Percentiles rank a stretch among this genome's conserved stretches.
These are phyloP conservation scores for Epithemia pelagica DNA, from an alignment of 108 stramenopile species.

Conservation along the genomic window DNA sequence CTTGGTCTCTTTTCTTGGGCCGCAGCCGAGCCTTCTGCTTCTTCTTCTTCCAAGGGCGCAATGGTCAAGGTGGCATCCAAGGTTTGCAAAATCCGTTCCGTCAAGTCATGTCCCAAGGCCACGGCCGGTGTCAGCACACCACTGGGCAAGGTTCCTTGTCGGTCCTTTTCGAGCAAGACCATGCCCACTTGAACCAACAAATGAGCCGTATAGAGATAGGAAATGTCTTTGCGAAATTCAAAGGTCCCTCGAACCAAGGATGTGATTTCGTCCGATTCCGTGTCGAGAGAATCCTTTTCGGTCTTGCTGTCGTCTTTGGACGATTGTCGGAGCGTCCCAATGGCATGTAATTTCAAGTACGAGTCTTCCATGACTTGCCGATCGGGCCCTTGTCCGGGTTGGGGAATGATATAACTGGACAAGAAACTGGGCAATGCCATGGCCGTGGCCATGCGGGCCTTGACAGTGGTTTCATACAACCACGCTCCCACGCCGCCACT, in stretches of 20 bases:
- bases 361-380: constrained; percentile 28
- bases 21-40: no score
- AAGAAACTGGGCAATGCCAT: constrained; percentile 15
- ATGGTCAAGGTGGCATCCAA: constrained; percentile 21
- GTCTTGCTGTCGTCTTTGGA: neutral
- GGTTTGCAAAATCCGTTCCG: constrained; percentile 22
- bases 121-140: constrained; percentile 29
- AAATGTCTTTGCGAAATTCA: constrained; percentile 24
- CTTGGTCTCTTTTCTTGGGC: no score
- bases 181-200: constrained; percentile 26
- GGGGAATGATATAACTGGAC: constrained; percentile 12
- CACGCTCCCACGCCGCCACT: constrained; percentile 7
- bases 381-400: constrained; percentile 25
- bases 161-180: constrained; percentile 11
- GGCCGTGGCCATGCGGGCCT: constrained; percentile 13
- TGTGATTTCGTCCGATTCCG: neutral
- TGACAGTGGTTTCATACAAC: constrained; percentile 3
- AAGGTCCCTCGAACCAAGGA: constrained; percentile 10
- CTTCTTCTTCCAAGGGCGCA: neutral
- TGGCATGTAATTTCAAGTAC: constrained; percentile 21
- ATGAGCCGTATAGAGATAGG: constrained; percentile 26
- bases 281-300: neutral
- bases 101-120: constrained; percentile 27
- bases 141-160: neutral
- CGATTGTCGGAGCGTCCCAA: neutral